Base-by-base conservation (phyloP, 1,284 basidiomycete genomes). In the Vanrija sp. region DNA sequence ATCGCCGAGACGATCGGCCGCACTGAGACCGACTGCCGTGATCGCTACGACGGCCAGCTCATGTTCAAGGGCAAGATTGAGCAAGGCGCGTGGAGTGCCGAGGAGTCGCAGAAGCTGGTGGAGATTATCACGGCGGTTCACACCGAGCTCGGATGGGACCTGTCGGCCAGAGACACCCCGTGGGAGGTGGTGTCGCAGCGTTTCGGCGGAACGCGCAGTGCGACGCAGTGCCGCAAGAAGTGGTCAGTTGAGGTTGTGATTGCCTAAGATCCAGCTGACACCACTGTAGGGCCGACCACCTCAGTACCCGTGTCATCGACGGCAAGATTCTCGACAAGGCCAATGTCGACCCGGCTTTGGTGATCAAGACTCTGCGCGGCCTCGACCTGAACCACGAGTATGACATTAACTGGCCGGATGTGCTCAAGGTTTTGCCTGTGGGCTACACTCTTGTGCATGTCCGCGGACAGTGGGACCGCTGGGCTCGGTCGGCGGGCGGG, bases 21-120 rank as follows among this genome's bases (percentile, higher is more conserved):
- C 25, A 65, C 68, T 4, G 65, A 67, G 44, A 44, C 55, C 21
- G 73, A 72, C 54, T 73, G 71, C 55, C 48, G 71, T 26, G 69
- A 71, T 53, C 54, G 71, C 21, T 75, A 64, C 52, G 60, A 51
- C 34, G 65, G 68, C 29, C 61, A 69, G 51, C 62, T 71, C 4
- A 49, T 46, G 43, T 46, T 55, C 21, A 42, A 46, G 0, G 51
- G 60, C 25, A 56, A 52, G 15, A 58, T 66, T 10, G 38, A 52
- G 16, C 21, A 43, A 53, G 69, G 64, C 18, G 23, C 47, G 3
- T 69, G 69, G 69, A 56, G 53, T 14, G 40, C 55, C 14, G 62
- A 60, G 12, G 66, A 71, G 48, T 53, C 57, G 38, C 38, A 54
- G 15, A 21, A 50, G 43, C 55, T 71, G 14, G 47, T 55, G 16